Conservation (phyloP, 106 monocot genomes). For the Allium cepa region DNA sequence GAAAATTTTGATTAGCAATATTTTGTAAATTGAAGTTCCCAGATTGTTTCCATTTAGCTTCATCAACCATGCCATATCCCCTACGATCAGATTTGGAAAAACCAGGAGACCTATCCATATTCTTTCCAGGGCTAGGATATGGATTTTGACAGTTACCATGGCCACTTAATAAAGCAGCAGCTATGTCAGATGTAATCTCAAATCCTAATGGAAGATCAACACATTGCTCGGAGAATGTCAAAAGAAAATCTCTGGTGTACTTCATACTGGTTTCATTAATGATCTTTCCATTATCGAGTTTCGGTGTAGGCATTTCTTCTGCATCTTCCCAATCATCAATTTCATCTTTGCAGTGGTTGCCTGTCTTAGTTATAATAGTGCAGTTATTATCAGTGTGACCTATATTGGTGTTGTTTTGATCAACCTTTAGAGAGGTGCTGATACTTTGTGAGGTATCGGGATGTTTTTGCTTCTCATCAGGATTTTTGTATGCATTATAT, state of each 20-base stretch:
- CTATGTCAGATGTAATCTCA: constrained; percentile 36
- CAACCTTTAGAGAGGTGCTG: constrained; percentile 12
- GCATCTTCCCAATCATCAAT: constrained; percentile 78
- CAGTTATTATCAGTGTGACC: constrained; percentile 12
- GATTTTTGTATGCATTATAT: constrained; percentile 68
- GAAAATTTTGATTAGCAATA: constrained; percentile 4
- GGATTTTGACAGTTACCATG: constrained; percentile 1
- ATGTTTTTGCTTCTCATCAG: constrained; percentile 41
- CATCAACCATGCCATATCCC: constrained; percentile 11
- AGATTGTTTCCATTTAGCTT: constrained; percentile 58
- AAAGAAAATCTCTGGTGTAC: constrained; percentile 42
- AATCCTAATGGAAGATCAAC: constrained; percentile 39
- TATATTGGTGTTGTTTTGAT: constrained; percentile 9
- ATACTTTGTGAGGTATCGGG: constrained; percentile 10
- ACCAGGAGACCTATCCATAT: constrained; percentile 30
- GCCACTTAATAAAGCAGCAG: constrained; percentile 23
- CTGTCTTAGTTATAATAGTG: constrained; percentile 8
- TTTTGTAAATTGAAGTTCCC: constrained; percentile 5
- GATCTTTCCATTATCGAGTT: constrained; percentile 10
- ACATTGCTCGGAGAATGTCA: constrained; percentile 29
- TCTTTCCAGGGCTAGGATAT: constrained; percentile 58
- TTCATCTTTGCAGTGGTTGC: constrained; percentile 40
- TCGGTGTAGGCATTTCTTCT: constrained; percentile 40
- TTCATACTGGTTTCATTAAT: constrained; percentile 8
- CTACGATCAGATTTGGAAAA: constrained; percentile 30